Conservation (phyloP, 371 early-diverging fungal genomes). For the Mortierella sp. region DNA sequence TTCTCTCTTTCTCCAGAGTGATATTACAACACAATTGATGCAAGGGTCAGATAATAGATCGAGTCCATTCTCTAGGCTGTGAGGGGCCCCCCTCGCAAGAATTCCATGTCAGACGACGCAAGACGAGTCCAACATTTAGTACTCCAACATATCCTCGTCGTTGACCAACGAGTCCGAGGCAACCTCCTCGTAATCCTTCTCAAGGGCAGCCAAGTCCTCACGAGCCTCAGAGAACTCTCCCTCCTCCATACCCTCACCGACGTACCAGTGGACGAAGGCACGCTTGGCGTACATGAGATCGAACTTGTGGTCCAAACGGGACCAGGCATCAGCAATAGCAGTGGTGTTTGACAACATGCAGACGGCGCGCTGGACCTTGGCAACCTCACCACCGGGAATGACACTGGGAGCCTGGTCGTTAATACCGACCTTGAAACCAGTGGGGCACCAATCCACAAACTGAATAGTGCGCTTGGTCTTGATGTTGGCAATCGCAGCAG, state of each 20-base stretch:
- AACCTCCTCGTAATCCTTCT: conserved; percentile 99
- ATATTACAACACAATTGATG: conserved; percentile 15
- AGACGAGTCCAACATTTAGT: conserved; percentile 18
- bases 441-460: conserved; percentile 99
- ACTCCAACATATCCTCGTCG: conserved; percentile 73
- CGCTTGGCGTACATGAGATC: conserved; percentile 98
- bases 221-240: conserved; percentile 99
- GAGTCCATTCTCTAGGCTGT: no score
- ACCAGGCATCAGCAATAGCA: conserved; percentile 97
- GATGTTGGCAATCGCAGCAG: conserved; percentile 87
- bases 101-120: neutral
- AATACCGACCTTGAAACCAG: conserved; percentile 98
- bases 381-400: conserved; percentile 94
- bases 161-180: conserved; percentile 86
- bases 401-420: conserved; percentile 81
- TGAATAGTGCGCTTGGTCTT: conserved; percentile 92
- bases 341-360: conserved; percentile 97
- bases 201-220: conserved; percentile 99
- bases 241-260: conserved; percentile 96
- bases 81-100: conserved; percentile 6
- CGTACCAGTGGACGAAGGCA: conserved; percentile 99
- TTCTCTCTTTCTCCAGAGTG: conserved; percentile 2
- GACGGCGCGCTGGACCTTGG: conserved; percentile 87
- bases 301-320: conserved; percentile 95
- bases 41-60: conserved; percentile 2